Evolutionary conservation across 2,329 filamentous ascomycete genomes (phyloP).

Genomic region (Pseudophaeomoniella oleicola): DNA sequence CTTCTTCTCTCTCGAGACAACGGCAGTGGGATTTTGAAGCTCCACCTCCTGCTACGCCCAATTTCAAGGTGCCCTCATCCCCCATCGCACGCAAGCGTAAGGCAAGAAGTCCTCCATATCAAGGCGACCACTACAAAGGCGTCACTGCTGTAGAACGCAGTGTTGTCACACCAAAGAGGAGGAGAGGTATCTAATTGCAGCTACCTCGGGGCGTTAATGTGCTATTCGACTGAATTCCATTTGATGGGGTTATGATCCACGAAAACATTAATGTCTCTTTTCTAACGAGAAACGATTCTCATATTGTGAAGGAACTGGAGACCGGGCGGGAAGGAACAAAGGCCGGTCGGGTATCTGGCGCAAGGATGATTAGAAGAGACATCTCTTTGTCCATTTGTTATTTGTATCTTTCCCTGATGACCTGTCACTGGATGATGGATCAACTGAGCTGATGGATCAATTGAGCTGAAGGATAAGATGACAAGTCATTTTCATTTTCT

Average conservation of each 20-base stretch:
- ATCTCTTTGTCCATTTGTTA: no score
- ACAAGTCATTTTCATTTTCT: no score
- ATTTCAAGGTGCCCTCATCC: not conserved
- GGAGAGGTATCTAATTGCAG: not conserved
- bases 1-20: not conserved
- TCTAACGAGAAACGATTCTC: not conserved
- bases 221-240: not conserved
- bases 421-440: no score
- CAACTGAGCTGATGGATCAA: no score
- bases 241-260: not conserved
- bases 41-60: not conserved
- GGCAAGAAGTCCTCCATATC: not conserved
- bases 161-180: not conserved
- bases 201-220: not conserved
- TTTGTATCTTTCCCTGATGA: no score
- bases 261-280: not conserved
- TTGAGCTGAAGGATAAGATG: no score
- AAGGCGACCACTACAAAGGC: constrained; percentile 1
- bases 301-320: not conserved
- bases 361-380: no score
- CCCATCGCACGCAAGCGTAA: constrained; percentile 1
- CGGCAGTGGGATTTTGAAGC: constrained; percentile 1
- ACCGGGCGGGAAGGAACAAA: not conserved
- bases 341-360: not conserved
- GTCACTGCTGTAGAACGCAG: not conserved